Evolutionary conservation across 1,139 yeast species (phyloP), one percentile per base, ranked within the genome.

Genomic region (Yamadazyma membranifaciens): DNA sequence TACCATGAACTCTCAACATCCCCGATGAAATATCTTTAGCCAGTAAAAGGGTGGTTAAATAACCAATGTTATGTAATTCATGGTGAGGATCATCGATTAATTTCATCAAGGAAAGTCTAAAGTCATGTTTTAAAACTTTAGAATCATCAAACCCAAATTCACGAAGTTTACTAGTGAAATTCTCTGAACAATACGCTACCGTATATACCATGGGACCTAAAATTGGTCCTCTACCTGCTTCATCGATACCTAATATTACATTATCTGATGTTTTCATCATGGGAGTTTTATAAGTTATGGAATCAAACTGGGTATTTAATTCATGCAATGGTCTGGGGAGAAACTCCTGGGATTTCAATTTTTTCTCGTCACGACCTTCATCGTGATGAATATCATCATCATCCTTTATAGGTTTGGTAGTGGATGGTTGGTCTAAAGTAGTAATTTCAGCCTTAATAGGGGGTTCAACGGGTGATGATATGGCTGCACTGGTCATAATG

Each of bases 151-250:
- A 92, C 9, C 92, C 96, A 48, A 78, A 83, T 29, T 67, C 69
- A 39, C 85, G 78, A 41, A 82, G 62, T 6, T 60, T 56, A 0
- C 57, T 48, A 41, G 78, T 82, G 54, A 79, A 87, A 1, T 65
- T 57, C 37, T 73, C 71, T 13, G 81, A 64, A 50, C 95, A 83
- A 57, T 88, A 92, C 3, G 95, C 81, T 2, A 88, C 69, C 1
- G 96, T 96, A 55, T 92, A 92, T 1, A 94, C 98, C 98, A 92
- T 94, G 0, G 98, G 95, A 0, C 98, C 95, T 39, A 92, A 57
- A 0, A 94, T 97, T 0, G 99, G 98, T 0, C 99, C 99, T 49
- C 99, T 74, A 0, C 99, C 98, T 0, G 99, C 98, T 60, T 92
- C 99, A 59, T 92, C 98, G 1, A 92, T 95, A 3, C 98, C 98